Evolutionary conservation across 371 early-diverging fungal genomes (phyloP).

Genomic region (Phascolomyces articulosus): DNA sequence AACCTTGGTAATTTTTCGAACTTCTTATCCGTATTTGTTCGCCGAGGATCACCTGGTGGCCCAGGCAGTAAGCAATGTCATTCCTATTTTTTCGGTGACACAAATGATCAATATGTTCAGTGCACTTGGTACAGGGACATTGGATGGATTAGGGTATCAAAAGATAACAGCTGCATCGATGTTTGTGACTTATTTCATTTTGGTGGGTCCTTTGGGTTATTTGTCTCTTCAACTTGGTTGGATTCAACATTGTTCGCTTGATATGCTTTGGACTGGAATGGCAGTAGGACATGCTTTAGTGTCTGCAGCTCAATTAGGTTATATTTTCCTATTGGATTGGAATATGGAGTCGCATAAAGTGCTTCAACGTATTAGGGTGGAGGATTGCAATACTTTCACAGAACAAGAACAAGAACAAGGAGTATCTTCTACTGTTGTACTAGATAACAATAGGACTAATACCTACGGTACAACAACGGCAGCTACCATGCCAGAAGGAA

Average conservation of each 20-base stretch:
- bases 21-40: neutral
- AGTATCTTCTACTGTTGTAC: no score
- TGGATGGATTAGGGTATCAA: neutral
- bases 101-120: neutral
- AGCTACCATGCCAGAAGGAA: no score
- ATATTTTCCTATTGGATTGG: neutral
- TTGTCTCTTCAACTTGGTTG: neutral
- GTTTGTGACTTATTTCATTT: neutral
- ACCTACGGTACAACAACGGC: no score
- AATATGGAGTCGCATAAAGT: neutral
- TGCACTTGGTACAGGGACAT: neutral
- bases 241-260: neutral
- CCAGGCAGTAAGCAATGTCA: neutral
- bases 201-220: neutral
- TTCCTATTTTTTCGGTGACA: neutral
- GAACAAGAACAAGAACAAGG: no score
- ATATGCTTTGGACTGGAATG: neutral
- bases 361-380: neutral
- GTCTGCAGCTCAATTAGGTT: neutral
- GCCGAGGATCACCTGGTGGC: neutral
- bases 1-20: neutral
- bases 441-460: no score
- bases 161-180: neutral
- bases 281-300: neutral
- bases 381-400: neutral